phyloP scores from a whole-genome alignment of 2,329 filamentous ascomycete genomes.

The Cladobotryum protrusum region DNA sequence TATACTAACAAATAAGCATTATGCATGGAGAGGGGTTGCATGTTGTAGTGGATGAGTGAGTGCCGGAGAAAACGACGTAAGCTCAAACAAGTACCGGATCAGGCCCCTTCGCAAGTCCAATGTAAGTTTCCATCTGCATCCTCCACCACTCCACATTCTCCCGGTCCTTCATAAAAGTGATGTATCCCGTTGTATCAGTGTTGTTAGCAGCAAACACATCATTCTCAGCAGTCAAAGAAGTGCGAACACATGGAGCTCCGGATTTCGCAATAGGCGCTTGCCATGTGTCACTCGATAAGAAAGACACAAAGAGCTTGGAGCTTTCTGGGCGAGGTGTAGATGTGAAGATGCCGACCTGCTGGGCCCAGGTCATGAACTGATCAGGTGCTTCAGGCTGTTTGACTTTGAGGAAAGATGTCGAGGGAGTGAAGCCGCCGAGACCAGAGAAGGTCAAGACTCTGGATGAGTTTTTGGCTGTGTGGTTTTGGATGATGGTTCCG shows the following conservation, averaged over 20 bases:
- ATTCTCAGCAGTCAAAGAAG: conserved; percentile 1
- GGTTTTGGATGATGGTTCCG: not conserved
- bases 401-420: conserved; percentile 2
- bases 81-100: conserved; percentile 1
- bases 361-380: conserved; percentile 8
- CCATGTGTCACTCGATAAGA: not conserved
- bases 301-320: conserved; percentile 1
- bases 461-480: not conserved
- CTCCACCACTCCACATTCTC: conserved; percentile 6
- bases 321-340: conserved; percentile 3
- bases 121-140: conserved; percentile 6
- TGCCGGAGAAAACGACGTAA: too few relatives aligned
- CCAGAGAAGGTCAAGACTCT: conserved; percentile 3
- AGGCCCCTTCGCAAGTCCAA: conserved; percentile 1
- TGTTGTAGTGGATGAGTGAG: too few relatives aligned
- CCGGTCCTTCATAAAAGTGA: conserved; percentile 1
- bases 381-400: not conserved
- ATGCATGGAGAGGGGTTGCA: too few relatives aligned
- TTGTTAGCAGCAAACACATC: conserved; percentile 5
- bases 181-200: conserved; percentile 2
- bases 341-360: conserved; percentile 2
- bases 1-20: too few relatives aligned
- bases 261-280: not conserved
- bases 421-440: conserved; percentile 4
- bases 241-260: not conserved